Evolutionary conservation across 768 basidiomycete species (phyloP).

Genomic region (Coprinopsis sp.): DNA sequence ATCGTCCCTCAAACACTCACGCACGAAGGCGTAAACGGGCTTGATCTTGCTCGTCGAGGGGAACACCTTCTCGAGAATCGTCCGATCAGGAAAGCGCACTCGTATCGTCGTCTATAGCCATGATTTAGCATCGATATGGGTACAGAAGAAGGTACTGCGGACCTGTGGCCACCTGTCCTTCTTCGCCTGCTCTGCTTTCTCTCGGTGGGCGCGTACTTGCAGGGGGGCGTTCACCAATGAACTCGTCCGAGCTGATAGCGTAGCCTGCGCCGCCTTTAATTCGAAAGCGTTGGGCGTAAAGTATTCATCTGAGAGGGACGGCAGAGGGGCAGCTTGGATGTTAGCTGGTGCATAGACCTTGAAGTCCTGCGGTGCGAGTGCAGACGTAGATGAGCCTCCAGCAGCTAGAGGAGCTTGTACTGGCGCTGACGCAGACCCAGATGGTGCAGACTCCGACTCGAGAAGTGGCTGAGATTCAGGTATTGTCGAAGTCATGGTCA

Average conservation of each 20-base stretch:
- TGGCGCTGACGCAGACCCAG: neutral
- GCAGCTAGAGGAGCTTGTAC: constrained; percentile 6
- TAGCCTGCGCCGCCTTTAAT: constrained; percentile 61
- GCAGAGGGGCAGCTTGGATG: constrained; percentile 39
- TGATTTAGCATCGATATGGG: constrained; percentile 1
- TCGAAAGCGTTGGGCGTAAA: constrained; percentile 71
- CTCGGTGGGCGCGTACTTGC: constrained; percentile 57
- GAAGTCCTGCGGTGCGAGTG: constrained; percentile 2
- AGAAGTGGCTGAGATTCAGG: neutral
- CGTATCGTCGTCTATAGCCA: constrained; percentile 69
- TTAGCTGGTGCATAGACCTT: constrained; percentile 8
- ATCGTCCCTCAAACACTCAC: constrained; percentile 64
- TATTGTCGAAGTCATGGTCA: constrained; percentile 1
- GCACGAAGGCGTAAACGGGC: constrained; percentile 82
- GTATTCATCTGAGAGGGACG: constrained; percentile 69
- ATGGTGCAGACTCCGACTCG: neutral
- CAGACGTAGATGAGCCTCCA: constrained; percentile 1
- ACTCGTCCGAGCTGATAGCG: constrained; percentile 55
- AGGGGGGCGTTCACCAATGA: constrained; percentile 68
- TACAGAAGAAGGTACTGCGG: constrained; percentile 15
- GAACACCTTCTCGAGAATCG: constrained; percentile 75
- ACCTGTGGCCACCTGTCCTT: constrained; percentile 73
- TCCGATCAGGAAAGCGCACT: constrained; percentile 75
- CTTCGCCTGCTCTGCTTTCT: constrained; percentile 56
- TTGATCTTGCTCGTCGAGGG: constrained; percentile 76